A percentile compares a stretch with the other conserved stretches of the same genome.
Evolutionary conservation across 805 yeast genomes (phyloP).

Genomic region (Kazachstania bromeliacearum): DNA sequence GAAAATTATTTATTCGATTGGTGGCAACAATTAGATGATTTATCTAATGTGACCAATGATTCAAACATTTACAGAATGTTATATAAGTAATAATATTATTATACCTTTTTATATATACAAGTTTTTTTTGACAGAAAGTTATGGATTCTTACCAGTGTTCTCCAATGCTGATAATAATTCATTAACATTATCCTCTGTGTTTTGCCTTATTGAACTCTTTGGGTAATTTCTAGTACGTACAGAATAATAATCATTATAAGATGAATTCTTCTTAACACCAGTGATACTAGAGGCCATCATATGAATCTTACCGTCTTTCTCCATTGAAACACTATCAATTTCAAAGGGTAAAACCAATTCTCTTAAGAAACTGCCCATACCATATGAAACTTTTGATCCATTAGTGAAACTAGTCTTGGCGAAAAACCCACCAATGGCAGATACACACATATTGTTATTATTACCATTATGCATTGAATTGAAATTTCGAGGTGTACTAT

Average conservation of each 20-base stretch:
- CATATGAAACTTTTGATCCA: conserved; percentile 26
- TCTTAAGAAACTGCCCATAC: conserved; percentile 34
- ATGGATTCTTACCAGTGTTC: conserved; percentile 3
- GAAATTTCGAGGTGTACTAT: conserved; percentile 1
- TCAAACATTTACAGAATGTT: conserved; percentile 28
- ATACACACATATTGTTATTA: conserved; percentile 31
- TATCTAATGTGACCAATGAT: conserved; percentile 41
- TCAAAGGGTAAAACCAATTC: conserved; percentile 38
- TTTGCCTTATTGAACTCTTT: not conserved
- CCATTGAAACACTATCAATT: conserved; percentile 31
- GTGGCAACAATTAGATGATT: conserved; percentile 73
- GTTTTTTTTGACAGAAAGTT: not conserved
- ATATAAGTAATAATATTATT: conserved; percentile 3
- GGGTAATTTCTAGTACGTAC: not conserved
- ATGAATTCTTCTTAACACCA: not conserved
- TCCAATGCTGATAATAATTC: conserved; percentile 3
- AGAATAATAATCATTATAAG: conserved; percentile 1
- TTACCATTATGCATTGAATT: conserved; percentile 29
- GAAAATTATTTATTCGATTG: conserved; percentile 82
- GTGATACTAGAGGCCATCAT: conserved; percentile 3
- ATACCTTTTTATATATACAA: not conserved
- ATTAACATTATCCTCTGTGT: conserved; percentile 1
- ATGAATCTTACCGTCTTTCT: conserved; percentile 29
- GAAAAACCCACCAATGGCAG: conserved; percentile 53
- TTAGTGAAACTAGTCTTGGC: conserved; percentile 29